phyloP scores from a whole-genome alignment of 768 basidiomycete species.

The Leccinum variicolor region DNA sequence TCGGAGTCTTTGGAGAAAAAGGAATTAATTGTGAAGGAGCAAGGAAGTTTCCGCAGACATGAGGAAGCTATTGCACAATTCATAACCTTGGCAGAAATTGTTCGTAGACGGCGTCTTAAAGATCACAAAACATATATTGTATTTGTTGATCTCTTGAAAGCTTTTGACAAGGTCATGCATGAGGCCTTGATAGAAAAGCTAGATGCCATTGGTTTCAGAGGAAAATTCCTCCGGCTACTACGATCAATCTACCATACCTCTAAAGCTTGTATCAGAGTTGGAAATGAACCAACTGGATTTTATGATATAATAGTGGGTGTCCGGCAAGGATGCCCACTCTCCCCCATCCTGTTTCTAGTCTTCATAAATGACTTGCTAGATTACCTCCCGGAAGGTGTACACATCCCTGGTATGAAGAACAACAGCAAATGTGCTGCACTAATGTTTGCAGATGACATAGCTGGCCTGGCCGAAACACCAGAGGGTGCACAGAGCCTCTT shows the following conservation, averaged over 20 bases:
- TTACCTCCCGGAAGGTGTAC: not conserved
- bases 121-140: not conserved
- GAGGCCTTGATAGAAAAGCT: not conserved
- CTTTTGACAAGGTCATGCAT: not conserved
- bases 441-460: not conserved
- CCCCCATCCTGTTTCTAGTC: not conserved
- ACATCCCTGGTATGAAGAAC: not conserved
- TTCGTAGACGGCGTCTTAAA: not conserved
- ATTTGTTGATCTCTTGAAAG: not conserved
- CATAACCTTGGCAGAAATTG: not conserved
- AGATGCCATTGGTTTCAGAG: not conserved
- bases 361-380: not conserved
- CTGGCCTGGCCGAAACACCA: not conserved
- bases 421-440: not conserved
- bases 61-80: not conserved
- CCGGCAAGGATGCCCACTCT: not conserved
- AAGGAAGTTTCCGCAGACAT: not conserved
- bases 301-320: not conserved
- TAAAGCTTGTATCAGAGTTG: not conserved
- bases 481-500: not conserved
- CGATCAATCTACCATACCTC: not conserved
- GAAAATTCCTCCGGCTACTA: not conserved
- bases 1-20: not conserved
- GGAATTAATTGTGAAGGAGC: not conserved
- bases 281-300: not conserved